Percentiles rank a stretch among this genome's conserved stretches.
Conservation (phyloP, 805 yeast species). For the Cephaloascus albidus region DNA sequence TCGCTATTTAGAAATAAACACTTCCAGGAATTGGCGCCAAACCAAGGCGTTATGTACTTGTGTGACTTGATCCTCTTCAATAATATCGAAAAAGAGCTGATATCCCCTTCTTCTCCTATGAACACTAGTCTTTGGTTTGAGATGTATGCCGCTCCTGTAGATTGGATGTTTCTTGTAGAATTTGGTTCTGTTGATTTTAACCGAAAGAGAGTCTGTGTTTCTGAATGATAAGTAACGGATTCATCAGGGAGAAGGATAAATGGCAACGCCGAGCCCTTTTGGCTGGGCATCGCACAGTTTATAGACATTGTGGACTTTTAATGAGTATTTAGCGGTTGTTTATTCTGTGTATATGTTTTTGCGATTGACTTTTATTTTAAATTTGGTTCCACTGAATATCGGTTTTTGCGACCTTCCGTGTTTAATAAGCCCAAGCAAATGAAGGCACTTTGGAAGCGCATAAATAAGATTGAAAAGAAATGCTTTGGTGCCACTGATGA, state of each 20-base stretch:
- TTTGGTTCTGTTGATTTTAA: constrained; percentile 2
- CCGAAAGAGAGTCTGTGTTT: background rate
- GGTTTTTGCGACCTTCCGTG: too few species aligned
- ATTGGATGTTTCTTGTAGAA: constrained; percentile 9
- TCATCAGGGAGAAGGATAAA: constrained; percentile 1
- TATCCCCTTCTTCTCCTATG: constrained; percentile 30
- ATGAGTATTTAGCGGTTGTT: too few species aligned
- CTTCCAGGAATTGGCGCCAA: constrained; percentile 43
- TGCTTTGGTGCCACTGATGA: too few species aligned
- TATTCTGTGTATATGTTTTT: too few species aligned
- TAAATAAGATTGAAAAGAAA: too few species aligned
- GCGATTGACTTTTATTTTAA: too few species aligned
- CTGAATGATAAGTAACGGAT: background rate
- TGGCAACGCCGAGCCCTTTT: background rate
- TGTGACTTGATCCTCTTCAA: constrained; percentile 19
- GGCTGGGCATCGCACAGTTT: background rate
- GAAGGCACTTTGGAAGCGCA: too few species aligned
- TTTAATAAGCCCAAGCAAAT: too few species aligned
- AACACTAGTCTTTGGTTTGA: constrained; percentile 32
- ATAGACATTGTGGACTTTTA: too few species aligned
- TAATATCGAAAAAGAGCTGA: constrained; percentile 29
- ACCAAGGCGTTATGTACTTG: constrained; percentile 39
- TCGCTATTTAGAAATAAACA: constrained; percentile 25
- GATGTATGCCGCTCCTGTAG: constrained; percentile 26
- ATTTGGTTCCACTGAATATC: too few species aligned